Evolutionary conservation across 768 basidiomycete genomes (phyloP), one percentile per base, ranked within the genome.

Genomic region (Trametes sanguinea): DNA sequence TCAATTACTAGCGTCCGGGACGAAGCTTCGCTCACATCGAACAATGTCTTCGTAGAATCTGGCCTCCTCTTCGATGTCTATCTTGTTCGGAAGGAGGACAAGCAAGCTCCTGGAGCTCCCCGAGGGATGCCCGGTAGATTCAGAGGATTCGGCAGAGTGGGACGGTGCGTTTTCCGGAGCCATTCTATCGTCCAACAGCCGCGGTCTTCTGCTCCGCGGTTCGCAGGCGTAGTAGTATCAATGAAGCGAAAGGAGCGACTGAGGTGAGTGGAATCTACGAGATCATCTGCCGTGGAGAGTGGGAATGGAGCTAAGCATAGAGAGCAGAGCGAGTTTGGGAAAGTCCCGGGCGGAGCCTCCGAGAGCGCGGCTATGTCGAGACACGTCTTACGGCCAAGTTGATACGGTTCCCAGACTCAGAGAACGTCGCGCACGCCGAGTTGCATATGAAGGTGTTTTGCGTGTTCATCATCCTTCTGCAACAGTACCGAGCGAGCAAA

Each of bases 51-150:
- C 87, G 65, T 89, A 89, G 6, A 90, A 76, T 47, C 78, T 75
- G 1, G 85, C 79, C 69, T 91, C 89, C 65, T 86, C 87, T 69
- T 87, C 86, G 27, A 90, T 72, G 67, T 89, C 84, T 58, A 90
- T 89, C 46, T 71, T 73, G 59, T 82, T 74, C 2, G 81, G 84
- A 4, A 89, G 72, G 7, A 89, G 66, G 54, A 84, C 86, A 2
- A 89, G 71, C 2, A 83, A 77, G 30, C 77, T 71, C 2, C 77
- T 80, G 11, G 77, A 73, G 60, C 80, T 74, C 9, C 76, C 77
- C 55, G 84, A 85, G 3, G 51, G 17, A 32, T 50, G 30, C 11
- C 50, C 22, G 22, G 60, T 42, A 33, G 59, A 57, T 6, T 51
- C 48, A 44, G 63, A 64, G 4, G 63, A 60, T 35, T 64, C 54